Evolutionary conservation across 345 rosid genomes (phyloP).

Genomic region (Abelmoschus esculentus): DNA sequence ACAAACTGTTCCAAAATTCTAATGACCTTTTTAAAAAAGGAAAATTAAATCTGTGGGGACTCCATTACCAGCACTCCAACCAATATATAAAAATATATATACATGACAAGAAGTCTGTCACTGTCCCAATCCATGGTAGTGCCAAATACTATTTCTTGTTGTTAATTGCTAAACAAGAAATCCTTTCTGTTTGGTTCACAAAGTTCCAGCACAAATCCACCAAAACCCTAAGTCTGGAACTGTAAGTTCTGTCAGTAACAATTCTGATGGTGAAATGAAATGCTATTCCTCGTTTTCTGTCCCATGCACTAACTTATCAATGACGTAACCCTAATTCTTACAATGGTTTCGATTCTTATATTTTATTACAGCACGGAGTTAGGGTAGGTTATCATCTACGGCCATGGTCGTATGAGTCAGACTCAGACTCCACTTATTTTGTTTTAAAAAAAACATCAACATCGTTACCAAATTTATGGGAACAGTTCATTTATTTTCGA

Average conservation of each 20-base stretch:
- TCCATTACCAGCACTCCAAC: not conserved
- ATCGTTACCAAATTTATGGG: constrained; percentile 32
- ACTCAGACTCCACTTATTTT: constrained; percentile 32
- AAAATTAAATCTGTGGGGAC: not conserved
- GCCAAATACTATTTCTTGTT: not conserved
- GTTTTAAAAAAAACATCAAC: constrained; percentile 20
- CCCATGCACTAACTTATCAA: constrained; percentile 22
- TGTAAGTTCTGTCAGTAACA: too few relatives aligned
- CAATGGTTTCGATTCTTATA: not conserved
- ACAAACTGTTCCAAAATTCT: not conserved
- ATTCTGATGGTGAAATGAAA: constrained; percentile 16
- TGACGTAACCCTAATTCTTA: not conserved
- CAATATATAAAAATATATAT: not conserved
- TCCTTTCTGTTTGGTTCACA: not conserved
- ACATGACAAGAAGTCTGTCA: not conserved
- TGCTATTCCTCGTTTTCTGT: constrained; percentile 24
- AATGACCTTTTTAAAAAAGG: not conserved
- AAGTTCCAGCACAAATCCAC: constrained; percentile 2
- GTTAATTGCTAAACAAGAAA: too few relatives aligned
- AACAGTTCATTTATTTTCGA: not conserved
- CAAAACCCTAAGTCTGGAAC: too few relatives aligned
- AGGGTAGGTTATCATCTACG: constrained; percentile 11
- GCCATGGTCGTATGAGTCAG: not conserved
- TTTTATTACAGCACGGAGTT: not conserved
- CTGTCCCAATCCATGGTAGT: not conserved